phyloP scores from a whole-genome alignment of 805 yeast genomes.

The Candida chilensis region DNA sequence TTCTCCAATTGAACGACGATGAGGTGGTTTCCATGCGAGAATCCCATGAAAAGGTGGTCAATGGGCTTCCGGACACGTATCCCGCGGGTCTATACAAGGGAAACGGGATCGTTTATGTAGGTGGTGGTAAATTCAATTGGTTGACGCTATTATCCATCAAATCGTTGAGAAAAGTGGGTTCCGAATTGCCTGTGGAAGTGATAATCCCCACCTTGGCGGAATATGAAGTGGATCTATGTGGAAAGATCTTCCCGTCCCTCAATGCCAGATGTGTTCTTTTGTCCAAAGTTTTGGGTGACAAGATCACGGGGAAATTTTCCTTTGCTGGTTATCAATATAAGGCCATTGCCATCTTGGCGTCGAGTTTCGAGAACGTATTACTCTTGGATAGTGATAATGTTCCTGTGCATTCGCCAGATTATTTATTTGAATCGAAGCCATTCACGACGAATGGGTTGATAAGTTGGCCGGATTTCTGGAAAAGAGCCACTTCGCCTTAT shows the following conservation, averaged over 20 bases:
- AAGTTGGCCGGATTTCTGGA: constrained; percentile 39
- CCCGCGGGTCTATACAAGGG: constrained; percentile 35
- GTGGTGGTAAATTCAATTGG: constrained; percentile 76
- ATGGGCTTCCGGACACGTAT: constrained; percentile 33
- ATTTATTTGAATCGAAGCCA: constrained; percentile 43
- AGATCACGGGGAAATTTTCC: constrained; percentile 34
- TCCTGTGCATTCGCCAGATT: constrained; percentile 59
- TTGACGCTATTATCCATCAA: constrained; percentile 57
- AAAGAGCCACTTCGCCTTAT: constrained; percentile 29
- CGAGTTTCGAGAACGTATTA: constrained; percentile 65
- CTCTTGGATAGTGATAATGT: constrained; percentile 71
- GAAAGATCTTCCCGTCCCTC: constrained; percentile 46
- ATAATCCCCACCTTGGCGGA: constrained; percentile 64
- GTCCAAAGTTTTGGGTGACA: constrained; percentile 50
- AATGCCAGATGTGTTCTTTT: constrained; percentile 63
- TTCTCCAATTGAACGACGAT: constrained; percentile 31
- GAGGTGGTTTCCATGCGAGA: constrained; percentile 34
- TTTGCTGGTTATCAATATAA: constrained; percentile 65
- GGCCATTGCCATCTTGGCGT: constrained; percentile 59
- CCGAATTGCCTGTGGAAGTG: constrained; percentile 72
- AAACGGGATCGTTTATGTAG: constrained; percentile 60
- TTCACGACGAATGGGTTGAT: constrained; percentile 24
- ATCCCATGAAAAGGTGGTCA: constrained; percentile 38
- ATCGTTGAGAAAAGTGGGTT: constrained; percentile 57
- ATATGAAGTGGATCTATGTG: constrained; percentile 67